A percentile compares a stretch with the other conserved stretches of the same genome.
These are phyloP conservation scores for Rhizopogon rudus DNA, from an alignment of 768 basidiomycete species.

Conservation along the genomic window DNA sequence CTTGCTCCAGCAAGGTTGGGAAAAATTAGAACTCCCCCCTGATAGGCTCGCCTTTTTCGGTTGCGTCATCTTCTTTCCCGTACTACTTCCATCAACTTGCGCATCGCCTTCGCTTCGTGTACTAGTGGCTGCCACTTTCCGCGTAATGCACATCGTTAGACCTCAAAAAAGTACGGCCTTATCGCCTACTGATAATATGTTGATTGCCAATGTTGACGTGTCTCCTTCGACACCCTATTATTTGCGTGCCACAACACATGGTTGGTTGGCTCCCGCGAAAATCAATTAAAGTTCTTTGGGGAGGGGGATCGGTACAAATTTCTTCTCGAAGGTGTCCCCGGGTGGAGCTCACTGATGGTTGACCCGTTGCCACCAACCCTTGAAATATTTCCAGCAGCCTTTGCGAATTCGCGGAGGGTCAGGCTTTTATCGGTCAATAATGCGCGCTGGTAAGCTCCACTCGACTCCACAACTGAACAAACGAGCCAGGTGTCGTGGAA, in stretches of 20 bases:
- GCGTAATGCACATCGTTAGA: too few species aligned
- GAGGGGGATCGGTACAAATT: slow-evolving; percentile 8
- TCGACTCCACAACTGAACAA: background rate
- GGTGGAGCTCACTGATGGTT: background rate
- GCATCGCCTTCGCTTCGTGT: background rate
- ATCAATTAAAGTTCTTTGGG: background rate
- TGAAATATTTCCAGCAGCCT: background rate
- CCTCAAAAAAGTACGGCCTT: background rate
- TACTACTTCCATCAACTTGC: background rate
- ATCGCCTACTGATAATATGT: background rate
- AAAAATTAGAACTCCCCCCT: too few species aligned
- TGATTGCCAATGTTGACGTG: background rate
- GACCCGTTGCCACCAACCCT: background rate
- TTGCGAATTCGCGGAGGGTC: too few species aligned
- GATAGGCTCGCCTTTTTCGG: background rate
- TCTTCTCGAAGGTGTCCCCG: background rate
- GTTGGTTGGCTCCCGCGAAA: background rate
- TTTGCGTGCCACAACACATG: background rate
- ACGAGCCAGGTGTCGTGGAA: slow-evolving; percentile 4
- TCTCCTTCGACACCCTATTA: background rate
- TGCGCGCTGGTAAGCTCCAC: background rate
- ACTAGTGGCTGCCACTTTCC: background rate
- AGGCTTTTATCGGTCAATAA: too few species aligned
- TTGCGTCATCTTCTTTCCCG: background rate
- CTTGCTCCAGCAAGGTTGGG: too few species aligned